Base-by-base conservation (phyloP, 768 basidiomycete species). In the Tricholoma saponaceum region DNA sequence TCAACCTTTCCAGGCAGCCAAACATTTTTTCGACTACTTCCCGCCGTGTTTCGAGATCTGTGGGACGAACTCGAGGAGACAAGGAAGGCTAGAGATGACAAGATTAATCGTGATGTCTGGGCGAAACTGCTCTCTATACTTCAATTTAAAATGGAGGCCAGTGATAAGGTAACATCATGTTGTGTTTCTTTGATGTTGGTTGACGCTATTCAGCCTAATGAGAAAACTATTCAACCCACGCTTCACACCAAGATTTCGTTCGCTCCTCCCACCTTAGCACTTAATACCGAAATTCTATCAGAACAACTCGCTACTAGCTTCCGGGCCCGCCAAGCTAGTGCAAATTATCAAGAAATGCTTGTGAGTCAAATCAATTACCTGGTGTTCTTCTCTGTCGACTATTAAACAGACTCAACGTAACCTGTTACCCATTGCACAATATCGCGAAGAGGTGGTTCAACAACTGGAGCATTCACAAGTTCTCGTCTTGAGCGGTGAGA, bases 271-370 rank as follows among this genome's bases (percentile, higher is more conserved):
- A n/a, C 50, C 26, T 51, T 52, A 18, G 33, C 23, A 28, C 59
- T 37, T n/a, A 62, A 41, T 59, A 68, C 49, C 47, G 68, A 69
- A 25, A 57, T 64, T 22, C 60, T 70, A 14, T 69, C 78, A 4
- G 83, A 86, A 52, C 79, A 84, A 44, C 69, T 94, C 35, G 77
- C 80, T 37, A 69, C 75, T 33, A 79, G 78, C 30, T 88, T 94
- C 66, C 74, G 74, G 49, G 76, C 76, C n/a, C 81, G 92, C 23
- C 84, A 82, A 62, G 71, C 76, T 9, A 85, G 83, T 51, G 60
- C 77, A 6, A 78, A 80, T 14, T 99, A 96, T 71, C 89, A 92
- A 70, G 83, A 86, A 54, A 98, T 98, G 92, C 82, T 95, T 54
- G 92, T 94, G 56, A 64, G 87, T 80, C 10, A 22, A 25, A 39